Conservation (phyloP, 768 basidiomycete species). For the Xerocomus brunneocitrinus region DNA sequence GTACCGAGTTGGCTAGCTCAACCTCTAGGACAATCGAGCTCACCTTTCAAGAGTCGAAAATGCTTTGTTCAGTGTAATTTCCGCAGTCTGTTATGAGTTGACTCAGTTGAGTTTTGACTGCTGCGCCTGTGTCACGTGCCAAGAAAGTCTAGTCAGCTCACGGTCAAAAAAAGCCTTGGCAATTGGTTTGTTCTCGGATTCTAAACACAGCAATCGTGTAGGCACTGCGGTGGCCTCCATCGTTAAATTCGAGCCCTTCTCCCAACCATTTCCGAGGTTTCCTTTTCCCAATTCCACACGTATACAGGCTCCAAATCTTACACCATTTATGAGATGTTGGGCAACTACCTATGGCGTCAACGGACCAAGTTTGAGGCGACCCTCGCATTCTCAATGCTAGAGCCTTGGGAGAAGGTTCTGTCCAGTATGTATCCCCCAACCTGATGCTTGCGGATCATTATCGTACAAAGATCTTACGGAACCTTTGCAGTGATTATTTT, state of each 20-base stretch:
- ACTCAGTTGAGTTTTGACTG: no score
- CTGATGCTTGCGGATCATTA: background rate
- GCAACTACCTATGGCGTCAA: slow-evolving; percentile 30
- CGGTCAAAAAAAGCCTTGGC: slow-evolving; percentile 3
- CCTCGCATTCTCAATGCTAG: slow-evolving; percentile 56
- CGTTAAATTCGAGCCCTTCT: background rate
- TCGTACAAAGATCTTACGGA: slow-evolving; percentile 4
- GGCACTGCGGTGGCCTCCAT: background rate
- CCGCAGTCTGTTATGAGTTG: no score
- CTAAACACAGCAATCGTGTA: slow-evolving; percentile 1
- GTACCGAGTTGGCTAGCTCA: no score
- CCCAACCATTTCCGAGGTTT: background rate
- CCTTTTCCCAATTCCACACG: background rate
- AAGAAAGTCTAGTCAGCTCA: slow-evolving; percentile 1
- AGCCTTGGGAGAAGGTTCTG: slow-evolving; percentile 66
- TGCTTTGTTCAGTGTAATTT: no score
- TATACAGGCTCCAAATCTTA: background rate
- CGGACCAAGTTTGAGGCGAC: slow-evolving; percentile 45
- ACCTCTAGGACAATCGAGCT: background rate
- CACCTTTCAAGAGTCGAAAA: no score
- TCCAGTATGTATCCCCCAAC: slow-evolving; percentile 41
- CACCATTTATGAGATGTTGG: slow-evolving; percentile 25
- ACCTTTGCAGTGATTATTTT: slow-evolving; percentile 39
- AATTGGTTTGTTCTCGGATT: slow-evolving; percentile 1
- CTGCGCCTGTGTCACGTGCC: slow-evolving; percentile 21